Evolutionary conservation across 1,139 yeast species (phyloP).

Genomic region (Sugiyamaella neomexicana): DNA sequence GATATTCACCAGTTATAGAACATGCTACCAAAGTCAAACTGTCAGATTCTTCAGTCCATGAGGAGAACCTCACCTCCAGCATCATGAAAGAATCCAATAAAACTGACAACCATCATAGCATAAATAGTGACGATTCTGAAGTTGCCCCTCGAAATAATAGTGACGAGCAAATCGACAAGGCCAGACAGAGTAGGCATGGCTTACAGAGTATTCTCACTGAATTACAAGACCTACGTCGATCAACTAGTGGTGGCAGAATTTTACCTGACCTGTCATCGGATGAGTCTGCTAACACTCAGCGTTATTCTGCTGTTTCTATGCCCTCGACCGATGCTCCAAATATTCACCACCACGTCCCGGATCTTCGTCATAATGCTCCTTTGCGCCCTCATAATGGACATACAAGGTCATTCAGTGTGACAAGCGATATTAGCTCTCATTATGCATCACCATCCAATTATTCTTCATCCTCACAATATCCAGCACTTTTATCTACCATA

Average conservation of each 20-base stretch:
- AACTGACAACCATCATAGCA: not conserved
- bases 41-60: slow-evolving; percentile 16
- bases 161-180: slow-evolving; percentile 24
- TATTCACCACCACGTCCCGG: not conserved
- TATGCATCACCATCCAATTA: not conserved
- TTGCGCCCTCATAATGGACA: slow-evolving; percentile 11
- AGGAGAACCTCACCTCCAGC: slow-evolving; percentile 2
- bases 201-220: slow-evolving; percentile 30
- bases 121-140: not conserved
- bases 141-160: slow-evolving; percentile 6
- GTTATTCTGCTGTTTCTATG: slow-evolving; percentile 5
- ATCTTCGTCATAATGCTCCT: slow-evolving; percentile 7
- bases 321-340: not conserved
- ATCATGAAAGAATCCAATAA: not conserved
- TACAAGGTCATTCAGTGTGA: slow-evolving; percentile 5
- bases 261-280: slow-evolving; percentile 5
- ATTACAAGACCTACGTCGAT: slow-evolving; percentile 28
- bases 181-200: slow-evolving; percentile 30
- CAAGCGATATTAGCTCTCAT: slow-evolving; percentile 2
- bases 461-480: slow-evolving; percentile 10
- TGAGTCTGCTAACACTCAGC: not conserved
- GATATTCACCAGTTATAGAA: slow-evolving; percentile 34
- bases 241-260: slow-evolving; percentile 23
- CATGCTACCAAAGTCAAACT: slow-evolving; percentile 30
- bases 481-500: not conserved